A percentile compares a stretch with the other conserved stretches of the same genome.
Conservation (phyloP, 805 yeast genomes). For the Spathaspora arborariae region DNA sequence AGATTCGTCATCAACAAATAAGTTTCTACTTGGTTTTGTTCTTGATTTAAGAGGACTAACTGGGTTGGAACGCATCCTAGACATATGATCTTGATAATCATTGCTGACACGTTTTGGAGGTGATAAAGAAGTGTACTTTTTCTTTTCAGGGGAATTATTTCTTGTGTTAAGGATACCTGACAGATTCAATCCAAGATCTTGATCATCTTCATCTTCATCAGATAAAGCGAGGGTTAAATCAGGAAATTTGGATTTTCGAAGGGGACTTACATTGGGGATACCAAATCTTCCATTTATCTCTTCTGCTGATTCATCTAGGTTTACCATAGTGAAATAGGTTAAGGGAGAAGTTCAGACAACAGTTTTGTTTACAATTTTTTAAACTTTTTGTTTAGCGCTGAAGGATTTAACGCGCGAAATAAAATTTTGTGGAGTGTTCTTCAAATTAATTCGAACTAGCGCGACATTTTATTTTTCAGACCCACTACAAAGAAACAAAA, state of each 20-base stretch:
- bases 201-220: background rate
- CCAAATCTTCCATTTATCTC: slow-evolving; percentile 1
- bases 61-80: slow-evolving; percentile 6
- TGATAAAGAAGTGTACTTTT: slow-evolving; percentile 1
- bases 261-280: background rate
- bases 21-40: background rate
- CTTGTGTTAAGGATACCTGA: background rate
- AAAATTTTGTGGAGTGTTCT: no score
- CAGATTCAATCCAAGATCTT: background rate
- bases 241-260: background rate
- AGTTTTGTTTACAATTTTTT: background rate
- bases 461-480: no score
- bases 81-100: slow-evolving; percentile 16
- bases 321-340: background rate
- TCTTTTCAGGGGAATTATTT: background rate
- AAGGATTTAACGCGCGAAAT: background rate
- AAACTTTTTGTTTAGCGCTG: background rate
- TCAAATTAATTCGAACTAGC: no score
- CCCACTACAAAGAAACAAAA: no score
- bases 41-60: slow-evolving; percentile 14
- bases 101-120: slow-evolving; percentile 15
- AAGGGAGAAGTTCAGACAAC: background rate
- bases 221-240: background rate
- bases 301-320: slow-evolving; percentile 1
- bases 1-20: background rate